These are phyloP conservation scores for Brasilioporus rufonigricans DNA, from an alignment of 768 basidiomycete species.

Conservation along the genomic window DNA sequence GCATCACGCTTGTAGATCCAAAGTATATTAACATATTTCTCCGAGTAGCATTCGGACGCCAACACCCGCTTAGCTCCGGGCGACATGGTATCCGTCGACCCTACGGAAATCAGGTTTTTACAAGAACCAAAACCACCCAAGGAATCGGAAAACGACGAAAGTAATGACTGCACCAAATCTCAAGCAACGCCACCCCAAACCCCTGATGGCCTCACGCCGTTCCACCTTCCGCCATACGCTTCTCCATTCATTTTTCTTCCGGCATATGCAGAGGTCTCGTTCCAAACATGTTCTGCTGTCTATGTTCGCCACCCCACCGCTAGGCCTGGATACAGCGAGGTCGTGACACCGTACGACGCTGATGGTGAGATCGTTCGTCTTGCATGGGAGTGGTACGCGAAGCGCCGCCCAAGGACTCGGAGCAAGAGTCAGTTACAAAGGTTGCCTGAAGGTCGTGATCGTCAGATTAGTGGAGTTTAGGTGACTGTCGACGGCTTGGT, in stretches of 20 bases:
- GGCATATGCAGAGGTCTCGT: constrained; percentile 83
- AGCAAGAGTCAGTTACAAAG: constrained; percentile 59
- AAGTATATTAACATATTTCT: constrained; percentile 1
- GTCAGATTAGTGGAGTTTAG: constrained; percentile 25
- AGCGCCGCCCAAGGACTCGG: constrained; percentile 64
- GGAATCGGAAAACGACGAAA: constrained; percentile 5
- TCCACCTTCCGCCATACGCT: constrained; percentile 83
- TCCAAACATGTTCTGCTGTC: constrained; percentile 83
- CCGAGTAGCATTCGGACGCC: constrained; percentile 68
- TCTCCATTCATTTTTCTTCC: constrained; percentile 94
- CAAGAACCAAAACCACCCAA: constrained; percentile 32
- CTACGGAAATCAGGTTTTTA: constrained; percentile 74
- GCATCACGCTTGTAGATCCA: constrained; percentile 20
- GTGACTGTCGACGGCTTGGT: background rate
- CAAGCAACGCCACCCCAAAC: background rate
- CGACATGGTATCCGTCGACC: constrained; percentile 91
- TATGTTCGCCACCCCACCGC: constrained; percentile 97
- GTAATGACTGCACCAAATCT: background rate
- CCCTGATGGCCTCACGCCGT: constrained; percentile 53
- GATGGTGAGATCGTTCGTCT: constrained; percentile 90
- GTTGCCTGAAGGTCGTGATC: constrained; percentile 64
- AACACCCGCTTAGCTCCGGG: constrained; percentile 90
- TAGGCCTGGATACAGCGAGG: constrained; percentile 92
- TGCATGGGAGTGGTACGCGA: constrained; percentile 95
- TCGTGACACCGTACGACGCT: constrained; percentile 94